Percentiles rank a stretch among this genome's conserved stretches.
Conservation (phyloP, 108 stramenopile species). For the Chaetoceros tenuissimus region DNA sequence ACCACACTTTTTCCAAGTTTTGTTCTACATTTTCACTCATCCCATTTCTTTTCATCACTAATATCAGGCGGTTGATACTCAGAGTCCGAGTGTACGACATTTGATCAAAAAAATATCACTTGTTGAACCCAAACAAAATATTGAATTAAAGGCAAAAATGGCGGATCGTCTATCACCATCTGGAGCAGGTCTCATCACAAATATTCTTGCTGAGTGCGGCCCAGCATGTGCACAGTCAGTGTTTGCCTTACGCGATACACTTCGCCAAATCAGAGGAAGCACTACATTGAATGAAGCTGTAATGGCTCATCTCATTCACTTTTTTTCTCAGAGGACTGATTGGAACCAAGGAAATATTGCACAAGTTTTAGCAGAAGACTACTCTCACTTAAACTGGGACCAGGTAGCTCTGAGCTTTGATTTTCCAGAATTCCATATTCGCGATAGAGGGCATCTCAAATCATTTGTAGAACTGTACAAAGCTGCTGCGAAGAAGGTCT, state of each 20-base stretch:
- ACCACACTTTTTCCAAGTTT: neutral
- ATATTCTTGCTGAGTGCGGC: conserved; percentile 78
- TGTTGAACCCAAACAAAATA: too few species aligned
- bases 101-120: too few species aligned
- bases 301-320: conserved; percentile 74
- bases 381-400: conserved; percentile 69
- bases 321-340: conserved; percentile 53
- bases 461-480: conserved; percentile 71
- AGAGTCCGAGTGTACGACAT: too few species aligned
- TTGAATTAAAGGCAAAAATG: conserved; percentile 7
- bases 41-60: neutral
- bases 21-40: neutral
- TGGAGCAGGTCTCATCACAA: conserved; percentile 36
- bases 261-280: conserved; percentile 36
- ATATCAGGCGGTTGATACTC: too few species aligned
- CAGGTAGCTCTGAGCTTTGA: conserved; percentile 74
- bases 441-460: conserved; percentile 57
- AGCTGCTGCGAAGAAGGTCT: conserved; percentile 44
- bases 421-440: conserved; percentile 74
- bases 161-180: conserved; percentile 18
- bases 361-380: conserved; percentile 74
- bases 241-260: conserved; percentile 64
- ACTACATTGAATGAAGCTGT: conserved; percentile 52
- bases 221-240: conserved; percentile 68
- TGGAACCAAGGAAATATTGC: conserved; percentile 88